Base-by-base conservation (phyloP, 805 yeast genomes). In the Saccharomycopsis capsularis region DNA sequence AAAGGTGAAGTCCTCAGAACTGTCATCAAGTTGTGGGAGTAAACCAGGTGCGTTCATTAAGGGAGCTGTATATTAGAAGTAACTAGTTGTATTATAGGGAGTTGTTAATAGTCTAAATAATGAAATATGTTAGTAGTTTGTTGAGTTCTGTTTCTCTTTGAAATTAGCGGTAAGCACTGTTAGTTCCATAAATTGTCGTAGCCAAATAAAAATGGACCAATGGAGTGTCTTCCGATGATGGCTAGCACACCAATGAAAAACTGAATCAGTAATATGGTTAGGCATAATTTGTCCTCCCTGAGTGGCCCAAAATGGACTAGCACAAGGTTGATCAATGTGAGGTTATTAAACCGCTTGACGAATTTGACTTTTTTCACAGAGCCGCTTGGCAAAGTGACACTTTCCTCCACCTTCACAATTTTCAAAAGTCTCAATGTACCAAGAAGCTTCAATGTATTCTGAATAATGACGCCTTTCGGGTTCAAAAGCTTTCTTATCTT, bases 1-100 rank as follows among this genome's bases (percentile, higher is more conserved):
- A 70, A 78, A 51, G 99, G 99, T 63, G 83, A 79, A 62, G 88
- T 96, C 72, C 80, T 93, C 68, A 85, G 99, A 71, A 93, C 97
- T 23, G 96, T 93, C 52, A 70, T 85, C 56, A 70, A 78, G 58
- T 65, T 76, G 53, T 52, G 50, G 50, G 46, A 51, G 16, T 44
- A 29, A 42, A 21, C 43, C 13, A n/a, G n/a, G n/a, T n/a, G n/a
- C n/a, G n/a, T n/a, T n/a, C n/a, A n/a, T n/a, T n/a, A n/a, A n/a
- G n/a, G n/a, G n/a, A n/a, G n/a, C n/a, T n/a, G n/a, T n/a, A n/a
- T n/a, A n/a, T n/a, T n/a, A n/a, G n/a, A n/a, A n/a, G n/a, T n/a
- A n/a, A n/a, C n/a, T n/a, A n/a, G 13, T 7, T 29, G 32, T 29
- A 29, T 29, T 29, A 29, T 29, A 29, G 32, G 32, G 32, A 29